Evolutionary conservation across 768 basidiomycete genomes (phyloP).

Genomic region (Obba rivulosa): DNA sequence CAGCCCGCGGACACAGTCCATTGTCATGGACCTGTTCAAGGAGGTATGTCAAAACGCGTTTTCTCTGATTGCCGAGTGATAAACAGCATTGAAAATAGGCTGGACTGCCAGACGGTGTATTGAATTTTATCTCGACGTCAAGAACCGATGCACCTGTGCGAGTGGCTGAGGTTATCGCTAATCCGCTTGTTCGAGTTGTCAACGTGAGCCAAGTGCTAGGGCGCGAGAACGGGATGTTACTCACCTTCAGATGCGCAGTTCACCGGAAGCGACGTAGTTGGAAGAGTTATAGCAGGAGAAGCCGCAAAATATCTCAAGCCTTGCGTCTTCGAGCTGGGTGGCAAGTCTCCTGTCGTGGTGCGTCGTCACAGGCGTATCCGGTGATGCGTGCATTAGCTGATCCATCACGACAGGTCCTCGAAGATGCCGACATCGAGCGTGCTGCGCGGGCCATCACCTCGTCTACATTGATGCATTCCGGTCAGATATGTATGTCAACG

Average conservation of each 20-base stretch:
- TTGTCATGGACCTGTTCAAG: conserved; percentile 42
- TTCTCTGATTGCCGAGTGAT: no score
- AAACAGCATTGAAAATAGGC: conserved; percentile 28
- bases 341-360: conserved; percentile 48
- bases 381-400: background rate
- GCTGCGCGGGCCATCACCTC: conserved; percentile 46
- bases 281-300: conserved; percentile 45
- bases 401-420: conserved; percentile 34
- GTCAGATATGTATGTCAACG: conserved; percentile 57
- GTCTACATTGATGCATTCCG: conserved; percentile 42
- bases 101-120: conserved; percentile 53
- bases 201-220: conserved; percentile 41
- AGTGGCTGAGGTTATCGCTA: conserved; percentile 48
- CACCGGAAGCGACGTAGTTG: conserved; percentile 52
- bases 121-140: conserved; percentile 50
- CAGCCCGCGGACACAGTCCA: conserved; percentile 41
- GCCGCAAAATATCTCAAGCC: conserved; percentile 54
- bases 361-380: conserved; percentile 8
- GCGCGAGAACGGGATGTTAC: no score
- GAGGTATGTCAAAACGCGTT: conserved; percentile 26
- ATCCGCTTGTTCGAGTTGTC: conserved; percentile 46
- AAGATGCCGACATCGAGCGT: conserved; percentile 46
- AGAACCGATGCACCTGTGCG: conserved; percentile 36
- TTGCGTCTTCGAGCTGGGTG: conserved; percentile 50
- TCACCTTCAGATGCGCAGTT: conserved; percentile 30